These are phyloP conservation scores for Trypanosoma lewisi DNA, from an alignment of 208 protist species.

Conservation along the genomic window DNA sequence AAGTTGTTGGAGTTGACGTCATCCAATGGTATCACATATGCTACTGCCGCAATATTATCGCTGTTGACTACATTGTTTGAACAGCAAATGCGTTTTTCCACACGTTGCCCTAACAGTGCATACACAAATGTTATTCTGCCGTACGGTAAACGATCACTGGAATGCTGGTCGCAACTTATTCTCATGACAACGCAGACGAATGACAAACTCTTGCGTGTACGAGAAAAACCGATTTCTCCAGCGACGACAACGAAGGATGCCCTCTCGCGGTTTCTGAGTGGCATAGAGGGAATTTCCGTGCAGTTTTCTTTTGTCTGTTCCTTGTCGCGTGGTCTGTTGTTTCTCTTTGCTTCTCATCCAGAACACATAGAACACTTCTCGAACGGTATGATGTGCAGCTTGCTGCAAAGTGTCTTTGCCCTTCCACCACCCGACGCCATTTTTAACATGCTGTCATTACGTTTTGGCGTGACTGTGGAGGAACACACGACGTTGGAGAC, in stretches of 20 bases:
- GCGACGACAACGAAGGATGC: conserved; percentile 39
- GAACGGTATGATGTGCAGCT: conserved; percentile 25
- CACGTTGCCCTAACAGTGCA: background rate
- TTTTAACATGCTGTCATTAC: conserved; percentile 27
- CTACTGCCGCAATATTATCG: conserved; percentile 31
- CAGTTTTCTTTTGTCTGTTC: conserved; percentile 61
- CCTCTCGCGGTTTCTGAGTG: conserved; percentile 40
- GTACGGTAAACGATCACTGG: conserved; percentile 39
- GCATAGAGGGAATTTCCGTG: conserved; percentile 58
- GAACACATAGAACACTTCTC: conserved; percentile 14
- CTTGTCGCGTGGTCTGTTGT: conserved; percentile 34
- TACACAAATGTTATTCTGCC: conserved; percentile 31
- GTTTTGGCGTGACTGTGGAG: conserved; percentile 27
- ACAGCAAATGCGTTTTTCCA: conserved; percentile 34
- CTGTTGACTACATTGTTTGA: conserved; percentile 28
- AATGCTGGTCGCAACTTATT: conserved; percentile 45
- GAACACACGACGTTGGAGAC: conserved; percentile 21
- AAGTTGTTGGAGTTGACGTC: conserved; percentile 33
- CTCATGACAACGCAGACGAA: conserved; percentile 38
- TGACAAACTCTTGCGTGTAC: conserved; percentile 30
- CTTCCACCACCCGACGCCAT: conserved; percentile 30
- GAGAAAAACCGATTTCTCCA: conserved; percentile 7
- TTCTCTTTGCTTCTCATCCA: conserved; percentile 24
- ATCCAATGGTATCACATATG: conserved; percentile 32
- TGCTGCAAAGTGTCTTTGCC: conserved; percentile 28